These are phyloP conservation scores for Gymnopilus junonius DNA, from an alignment of 768 basidiomycete species.

Conservation along the genomic window DNA sequence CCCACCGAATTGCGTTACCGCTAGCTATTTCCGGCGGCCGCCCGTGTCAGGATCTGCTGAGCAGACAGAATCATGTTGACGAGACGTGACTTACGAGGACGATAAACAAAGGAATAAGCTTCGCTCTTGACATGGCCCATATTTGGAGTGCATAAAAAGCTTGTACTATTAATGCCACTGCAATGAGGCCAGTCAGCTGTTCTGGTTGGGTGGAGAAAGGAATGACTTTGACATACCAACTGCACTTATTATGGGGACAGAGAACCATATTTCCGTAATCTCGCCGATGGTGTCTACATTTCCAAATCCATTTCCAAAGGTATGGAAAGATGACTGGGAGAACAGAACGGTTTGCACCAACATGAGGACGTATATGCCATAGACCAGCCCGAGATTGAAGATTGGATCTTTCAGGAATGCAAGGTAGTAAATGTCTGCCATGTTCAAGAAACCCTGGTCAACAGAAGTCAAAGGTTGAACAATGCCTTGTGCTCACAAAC, in stretches of 20 bases:
- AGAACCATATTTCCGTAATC: slow-evolving; percentile 4
- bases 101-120: slow-evolving; percentile 4
- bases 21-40: slow-evolving; percentile 1
- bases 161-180: slow-evolving; percentile 9
- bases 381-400: neutral
- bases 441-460: neutral
- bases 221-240: neutral
- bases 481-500: slow-evolving; percentile 13
- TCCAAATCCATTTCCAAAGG: slow-evolving; percentile 2
- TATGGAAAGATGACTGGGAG: slow-evolving; percentile 5
- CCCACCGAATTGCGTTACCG: slow-evolving; percentile 5
- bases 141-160: slow-evolving; percentile 7
- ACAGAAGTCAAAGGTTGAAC: too few relatives aligned
- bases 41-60: neutral
- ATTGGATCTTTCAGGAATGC: slow-evolving; percentile 5
- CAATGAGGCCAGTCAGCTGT: neutral
- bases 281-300: neutral
- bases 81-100: neutral
- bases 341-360: neutral
- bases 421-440: slow-evolving; percentile 5
- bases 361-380: neutral
- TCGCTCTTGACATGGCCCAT: slow-evolving; percentile 8
- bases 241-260: neutral
- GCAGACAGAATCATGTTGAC: neutral
- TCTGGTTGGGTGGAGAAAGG: neutral